Percentiles rank a stretch among this genome's conserved stretches.
These are phyloP conservation scores for Haplographium delicatum DNA, from an alignment of 495 filamentous ascomycete species.

Conservation along the genomic window DNA sequence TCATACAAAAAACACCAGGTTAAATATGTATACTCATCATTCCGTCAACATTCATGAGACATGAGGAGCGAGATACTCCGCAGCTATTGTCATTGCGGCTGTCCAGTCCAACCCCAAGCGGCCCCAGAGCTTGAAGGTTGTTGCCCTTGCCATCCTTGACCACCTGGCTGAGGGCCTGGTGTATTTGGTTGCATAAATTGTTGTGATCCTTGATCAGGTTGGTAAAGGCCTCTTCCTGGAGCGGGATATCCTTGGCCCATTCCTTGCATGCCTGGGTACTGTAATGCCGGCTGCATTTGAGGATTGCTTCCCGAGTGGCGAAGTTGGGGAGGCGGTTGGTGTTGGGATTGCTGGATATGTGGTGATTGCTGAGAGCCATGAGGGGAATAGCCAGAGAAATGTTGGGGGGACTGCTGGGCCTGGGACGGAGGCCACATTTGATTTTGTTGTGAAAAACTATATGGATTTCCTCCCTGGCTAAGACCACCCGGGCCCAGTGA, in stretches of 20 bases:
- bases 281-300: constrained; percentile 55
- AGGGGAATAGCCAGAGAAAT: constrained; percentile 19
- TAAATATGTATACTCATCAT: constrained; percentile 21
- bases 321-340: constrained; percentile 55
- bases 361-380: constrained; percentile 25
- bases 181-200: constrained; percentile 53
- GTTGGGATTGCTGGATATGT: constrained; percentile 41
- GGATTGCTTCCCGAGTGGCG: constrained; percentile 54
- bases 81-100: constrained; percentile 17
- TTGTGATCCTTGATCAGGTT: constrained; percentile 51
- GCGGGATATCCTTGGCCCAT: constrained; percentile 48
- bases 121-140: constrained; percentile 22
- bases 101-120: constrained; percentile 23
- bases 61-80: constrained; percentile 4
- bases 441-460: constrained; percentile 20
- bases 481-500: constrained; percentile 15
- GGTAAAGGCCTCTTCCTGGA: constrained; percentile 51
- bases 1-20: constrained; percentile 11
- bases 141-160: constrained; percentile 42
- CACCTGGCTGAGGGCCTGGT: constrained; percentile 39
- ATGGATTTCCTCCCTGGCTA: constrained; percentile 20
- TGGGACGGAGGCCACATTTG: constrained; percentile 30
- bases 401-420: constrained; percentile 22
- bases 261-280: constrained; percentile 55
- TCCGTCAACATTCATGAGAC: constrained; percentile 22